A percentile compares a stretch with the other conserved stretches of the same genome.
phyloP scores from a whole-genome alignment of 768 basidiomycete species.

The Rickenella mellea region DNA sequence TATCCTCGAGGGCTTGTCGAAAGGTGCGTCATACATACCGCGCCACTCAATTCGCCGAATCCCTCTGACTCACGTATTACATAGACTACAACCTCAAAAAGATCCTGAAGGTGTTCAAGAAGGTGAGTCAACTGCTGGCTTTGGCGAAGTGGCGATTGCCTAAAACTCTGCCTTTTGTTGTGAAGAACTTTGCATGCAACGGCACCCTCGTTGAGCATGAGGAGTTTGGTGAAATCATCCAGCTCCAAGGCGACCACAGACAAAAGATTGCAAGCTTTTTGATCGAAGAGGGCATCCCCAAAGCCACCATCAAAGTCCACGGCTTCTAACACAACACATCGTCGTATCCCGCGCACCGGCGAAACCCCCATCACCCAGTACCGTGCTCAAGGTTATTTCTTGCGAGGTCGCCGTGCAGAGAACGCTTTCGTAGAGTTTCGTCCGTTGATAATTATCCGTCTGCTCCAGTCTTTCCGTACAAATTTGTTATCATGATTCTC shows the following conservation, averaged over 20 bases:
- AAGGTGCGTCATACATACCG: conserved; percentile 43
- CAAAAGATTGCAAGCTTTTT: conserved; percentile 86
- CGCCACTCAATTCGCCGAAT: conserved; percentile 6
- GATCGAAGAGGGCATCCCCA: conserved; percentile 69
- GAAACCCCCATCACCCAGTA: too few species aligned
- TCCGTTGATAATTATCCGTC: too few species aligned
- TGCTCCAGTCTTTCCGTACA: conserved; percentile 12
- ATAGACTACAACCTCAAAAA: conserved; percentile 96
- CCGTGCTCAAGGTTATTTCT: too few species aligned
- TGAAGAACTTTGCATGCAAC: conserved; percentile 95
- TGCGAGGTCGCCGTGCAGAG: too few species aligned
- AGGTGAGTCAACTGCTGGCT: conserved; percentile 38
- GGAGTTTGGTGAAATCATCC: conserved; percentile 94
- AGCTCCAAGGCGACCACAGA: conserved; percentile 97
- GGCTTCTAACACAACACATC: conserved; percentile 51
- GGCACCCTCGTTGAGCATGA: conserved; percentile 93
- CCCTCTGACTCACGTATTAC: conserved; percentile 4
- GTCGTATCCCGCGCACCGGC: conserved; percentile 3
- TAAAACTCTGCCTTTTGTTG: conserved; percentile 2
- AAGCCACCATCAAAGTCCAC: conserved; percentile 75
- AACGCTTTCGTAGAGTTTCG: too few species aligned
- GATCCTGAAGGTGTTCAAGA: conserved; percentile 97
- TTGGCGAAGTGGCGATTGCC: conserved; percentile 2
- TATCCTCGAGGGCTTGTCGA: conserved; percentile 90
- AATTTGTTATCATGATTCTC: conserved; percentile 21